Percentiles rank a stretch among this genome's conserved stretches.
These are phyloP conservation scores for Barnettozyma sp. DNA, from an alignment of 805 yeast species.

Conservation along the genomic window DNA sequence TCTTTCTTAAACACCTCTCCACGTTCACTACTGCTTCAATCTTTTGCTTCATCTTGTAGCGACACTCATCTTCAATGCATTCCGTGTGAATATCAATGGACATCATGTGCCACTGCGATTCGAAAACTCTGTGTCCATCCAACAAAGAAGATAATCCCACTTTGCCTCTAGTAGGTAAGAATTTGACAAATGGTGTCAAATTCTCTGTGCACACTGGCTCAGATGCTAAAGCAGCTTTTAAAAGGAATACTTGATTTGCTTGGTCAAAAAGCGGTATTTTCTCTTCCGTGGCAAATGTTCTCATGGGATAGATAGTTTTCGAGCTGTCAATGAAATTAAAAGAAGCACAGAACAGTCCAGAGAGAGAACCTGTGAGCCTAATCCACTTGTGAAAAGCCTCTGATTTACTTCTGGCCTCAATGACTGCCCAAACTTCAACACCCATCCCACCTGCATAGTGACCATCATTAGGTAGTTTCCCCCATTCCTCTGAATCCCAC, in stretches of 20 bases:
- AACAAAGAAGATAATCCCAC: constrained; percentile 80
- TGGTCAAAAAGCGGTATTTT: constrained; percentile 25
- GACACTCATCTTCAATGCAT: constrained; percentile 41
- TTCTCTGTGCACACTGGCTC: constrained; percentile 97
- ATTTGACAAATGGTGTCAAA: constrained; percentile 84
- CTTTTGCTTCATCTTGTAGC: constrained; percentile 51
- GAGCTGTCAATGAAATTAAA: constrained; percentile 79
- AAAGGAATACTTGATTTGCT: constrained; percentile 40
- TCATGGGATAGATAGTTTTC: constrained; percentile 62
- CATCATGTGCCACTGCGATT: constrained; percentile 91
- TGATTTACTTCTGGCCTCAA: constrained; percentile 52
- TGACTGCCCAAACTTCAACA: constrained; percentile 84
- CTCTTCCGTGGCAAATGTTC: constrained; percentile 27
- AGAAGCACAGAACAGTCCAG: constrained; percentile 94
- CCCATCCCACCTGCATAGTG: constrained; percentile 83
- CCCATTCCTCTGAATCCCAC: constrained; percentile 92
- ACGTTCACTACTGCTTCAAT: constrained; percentile 71
- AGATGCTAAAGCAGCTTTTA: constrained; percentile 85
- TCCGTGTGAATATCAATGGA: constrained; percentile 68
- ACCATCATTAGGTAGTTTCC: constrained; percentile 70
- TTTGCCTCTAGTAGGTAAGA: constrained; percentile 87
- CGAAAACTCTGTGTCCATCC: constrained; percentile 87
- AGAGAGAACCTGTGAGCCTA: constrained; percentile 61
- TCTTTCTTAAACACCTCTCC: constrained; percentile 57
- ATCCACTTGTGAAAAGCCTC: constrained; percentile 65